phyloP scores from a whole-genome alignment of 2,329 filamentous ascomycete genomes.

The Triangularia verruculosa region DNA sequence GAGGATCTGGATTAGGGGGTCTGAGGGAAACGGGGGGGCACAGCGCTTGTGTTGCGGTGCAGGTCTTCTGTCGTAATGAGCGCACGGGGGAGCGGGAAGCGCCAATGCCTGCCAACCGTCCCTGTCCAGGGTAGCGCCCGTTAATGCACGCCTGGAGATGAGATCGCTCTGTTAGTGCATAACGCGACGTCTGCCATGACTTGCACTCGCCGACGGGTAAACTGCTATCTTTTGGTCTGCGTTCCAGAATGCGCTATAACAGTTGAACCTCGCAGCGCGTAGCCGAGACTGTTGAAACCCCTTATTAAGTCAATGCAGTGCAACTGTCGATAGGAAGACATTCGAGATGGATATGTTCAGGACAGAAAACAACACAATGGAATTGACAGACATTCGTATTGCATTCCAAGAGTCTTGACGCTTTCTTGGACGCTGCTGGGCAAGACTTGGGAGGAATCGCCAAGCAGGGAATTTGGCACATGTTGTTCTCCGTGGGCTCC shows the following conservation, averaged over 20 bases:
- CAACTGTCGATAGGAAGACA: not conserved
- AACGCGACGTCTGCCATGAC: not conserved
- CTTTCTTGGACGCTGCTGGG: not conserved
- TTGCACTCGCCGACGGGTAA: not conserved
- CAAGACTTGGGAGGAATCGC: conserved; percentile 7
- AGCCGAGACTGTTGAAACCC: not conserved
- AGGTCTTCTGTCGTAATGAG: conserved; percentile 23
- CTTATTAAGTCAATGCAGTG: conserved; percentile 9
- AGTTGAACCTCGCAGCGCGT: conserved; percentile 5
- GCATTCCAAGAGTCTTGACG: conserved; percentile 5
- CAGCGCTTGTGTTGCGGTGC: conserved; percentile 1
- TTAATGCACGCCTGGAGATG: conserved; percentile 26
- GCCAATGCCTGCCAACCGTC: conserved; percentile 10
- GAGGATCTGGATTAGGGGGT: not conserved
- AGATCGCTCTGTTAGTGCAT: conserved; percentile 16
- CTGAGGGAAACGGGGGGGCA: conserved; percentile 1
- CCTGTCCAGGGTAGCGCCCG: conserved; percentile 18
- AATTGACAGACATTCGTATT: not conserved
- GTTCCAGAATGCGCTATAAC: conserved; percentile 1
- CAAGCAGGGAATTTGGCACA: not conserved
- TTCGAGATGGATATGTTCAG: not conserved
- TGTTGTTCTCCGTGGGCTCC: conserved; percentile 7
- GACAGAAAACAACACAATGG: not conserved
- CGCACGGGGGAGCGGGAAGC: conserved; percentile 2
- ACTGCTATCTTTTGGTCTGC: not conserved